phyloP scores from a whole-genome alignment of 2,329 filamentous ascomycete species.

The Verticillium longisporum region DNA sequence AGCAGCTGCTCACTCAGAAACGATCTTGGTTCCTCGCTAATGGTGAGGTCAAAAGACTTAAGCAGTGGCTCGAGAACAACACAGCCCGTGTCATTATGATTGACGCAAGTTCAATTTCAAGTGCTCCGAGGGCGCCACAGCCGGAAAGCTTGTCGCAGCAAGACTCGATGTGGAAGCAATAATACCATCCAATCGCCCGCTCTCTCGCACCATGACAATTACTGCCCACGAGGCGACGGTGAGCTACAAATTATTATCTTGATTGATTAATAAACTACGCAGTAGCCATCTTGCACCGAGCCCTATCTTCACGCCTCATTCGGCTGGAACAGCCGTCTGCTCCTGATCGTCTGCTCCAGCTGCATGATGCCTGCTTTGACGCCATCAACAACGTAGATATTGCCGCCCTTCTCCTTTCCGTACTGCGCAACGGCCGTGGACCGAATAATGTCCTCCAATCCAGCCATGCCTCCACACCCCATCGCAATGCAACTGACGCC shows the following conservation, averaged over 20 bases:
- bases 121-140: no score
- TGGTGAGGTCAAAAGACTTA: no score
- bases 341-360: conserved; percentile 47
- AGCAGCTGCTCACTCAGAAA: no score
- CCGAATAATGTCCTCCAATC: conserved; percentile 70
- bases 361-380: conserved; percentile 63
- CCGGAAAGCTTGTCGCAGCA: no score
- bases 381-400: conserved; percentile 70
- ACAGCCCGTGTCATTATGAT: no score
- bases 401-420: conserved; percentile 48
- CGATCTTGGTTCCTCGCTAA: no score
- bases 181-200: no score
- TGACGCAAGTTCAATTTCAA: no score
- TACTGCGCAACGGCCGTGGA: conserved; percentile 59
- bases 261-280: not conserved
- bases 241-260: no score
- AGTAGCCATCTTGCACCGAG: not conserved
- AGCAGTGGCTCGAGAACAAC: no score
- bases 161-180: no score
- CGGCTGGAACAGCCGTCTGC: conserved; percentile 9
- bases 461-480: conserved; percentile 88
- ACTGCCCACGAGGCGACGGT: not conserved
- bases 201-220: no score
- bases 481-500: conserved; percentile 66
- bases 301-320: not conserved